These are phyloP conservation scores for Gossypium gossypioides DNA, from an alignment of 441 rosid species.

Conservation along the genomic window DNA sequence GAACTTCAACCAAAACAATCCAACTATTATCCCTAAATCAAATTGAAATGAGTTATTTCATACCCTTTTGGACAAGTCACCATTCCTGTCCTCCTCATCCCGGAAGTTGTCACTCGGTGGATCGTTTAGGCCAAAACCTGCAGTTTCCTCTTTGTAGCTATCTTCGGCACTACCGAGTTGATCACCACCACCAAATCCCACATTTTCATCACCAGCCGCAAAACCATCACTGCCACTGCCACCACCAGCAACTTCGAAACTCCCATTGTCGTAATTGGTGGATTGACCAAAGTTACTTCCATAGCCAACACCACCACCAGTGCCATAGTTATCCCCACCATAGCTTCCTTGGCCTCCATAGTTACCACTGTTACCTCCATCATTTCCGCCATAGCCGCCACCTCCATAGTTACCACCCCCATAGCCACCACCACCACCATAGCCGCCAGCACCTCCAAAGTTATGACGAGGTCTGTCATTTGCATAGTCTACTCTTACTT, in stretches of 20 bases:
- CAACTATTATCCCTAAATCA: not conserved
- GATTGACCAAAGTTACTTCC: slow-evolving; percentile 17
- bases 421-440: slow-evolving; percentile 15
- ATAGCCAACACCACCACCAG: slow-evolving; percentile 16
- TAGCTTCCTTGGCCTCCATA: slow-evolving; percentile 11
- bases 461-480: slow-evolving; percentile 42
- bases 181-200: slow-evolving; percentile 9
- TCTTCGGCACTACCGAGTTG: not conserved
- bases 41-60: slow-evolving; percentile 21
- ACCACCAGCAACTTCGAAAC: slow-evolving; percentile 1
- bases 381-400: slow-evolving; percentile 14
- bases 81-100: slow-evolving; percentile 29
- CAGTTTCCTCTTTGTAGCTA: slow-evolving; percentile 17
- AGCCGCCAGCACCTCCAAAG: slow-evolving; percentile 15
- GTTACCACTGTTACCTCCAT: slow-evolving; percentile 19
- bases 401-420: slow-evolving; percentile 17
- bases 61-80: slow-evolving; percentile 56
- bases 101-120: slow-evolving; percentile 8
- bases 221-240: slow-evolving; percentile 18
- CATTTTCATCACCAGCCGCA: not conserved
- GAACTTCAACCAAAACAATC: not conserved
- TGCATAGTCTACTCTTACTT: slow-evolving; percentile 67
- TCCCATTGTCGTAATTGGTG: slow-evolving; percentile 18
- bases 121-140: slow-evolving; percentile 16
- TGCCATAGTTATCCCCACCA: slow-evolving; percentile 1